Conservation (phyloP, 805 yeast genomes). For the Pichia rugopelliculosa region DNA sequence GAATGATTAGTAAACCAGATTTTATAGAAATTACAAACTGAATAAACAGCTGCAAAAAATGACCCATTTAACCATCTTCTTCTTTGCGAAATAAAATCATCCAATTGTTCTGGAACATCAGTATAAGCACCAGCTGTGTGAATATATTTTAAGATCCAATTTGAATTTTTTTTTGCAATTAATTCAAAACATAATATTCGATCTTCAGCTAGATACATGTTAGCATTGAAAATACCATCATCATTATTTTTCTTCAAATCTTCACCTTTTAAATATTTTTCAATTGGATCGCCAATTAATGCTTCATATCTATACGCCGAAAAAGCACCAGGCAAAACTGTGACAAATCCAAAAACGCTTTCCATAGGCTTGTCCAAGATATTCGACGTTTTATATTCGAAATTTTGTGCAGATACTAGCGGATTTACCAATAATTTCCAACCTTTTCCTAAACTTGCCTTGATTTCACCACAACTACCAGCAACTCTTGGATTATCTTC, state of each 20-base stretch:
- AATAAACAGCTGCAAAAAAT: constrained; percentile 86
- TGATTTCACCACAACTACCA: constrained; percentile 97
- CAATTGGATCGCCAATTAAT: constrained; percentile 74
- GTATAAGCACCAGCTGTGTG: constrained; percentile 87
- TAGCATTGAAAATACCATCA: constrained; percentile 82
- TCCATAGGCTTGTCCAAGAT: constrained; percentile 95
- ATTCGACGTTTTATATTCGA: constrained; percentile 93
- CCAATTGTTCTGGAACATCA: constrained; percentile 85
- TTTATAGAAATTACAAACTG: constrained; percentile 67
- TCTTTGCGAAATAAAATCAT: constrained; percentile 85
- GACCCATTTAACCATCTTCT: constrained; percentile 97
- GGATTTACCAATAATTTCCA: constrained; percentile 60
- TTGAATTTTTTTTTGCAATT: constrained; percentile 70
- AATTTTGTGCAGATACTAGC: constrained; percentile 90
- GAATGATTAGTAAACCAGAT: constrained; percentile 79
- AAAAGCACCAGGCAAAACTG: constrained; percentile 95
- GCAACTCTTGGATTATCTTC: constrained; percentile 66
- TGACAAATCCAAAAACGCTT: constrained; percentile 86
- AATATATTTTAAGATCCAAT: constrained; percentile 80
- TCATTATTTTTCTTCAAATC: constrained; percentile 55
- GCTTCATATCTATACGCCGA: constrained; percentile 90
- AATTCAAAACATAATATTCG: constrained; percentile 91
- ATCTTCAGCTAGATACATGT: constrained; percentile 97
- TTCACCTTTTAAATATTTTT: constrained; percentile 90
- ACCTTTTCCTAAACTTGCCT: constrained; percentile 65